These are phyloP conservation scores for Cladosporium sp. DNA, from an alignment of 2,329 filamentous ascomycete genomes.

Conservation along the genomic window DNA sequence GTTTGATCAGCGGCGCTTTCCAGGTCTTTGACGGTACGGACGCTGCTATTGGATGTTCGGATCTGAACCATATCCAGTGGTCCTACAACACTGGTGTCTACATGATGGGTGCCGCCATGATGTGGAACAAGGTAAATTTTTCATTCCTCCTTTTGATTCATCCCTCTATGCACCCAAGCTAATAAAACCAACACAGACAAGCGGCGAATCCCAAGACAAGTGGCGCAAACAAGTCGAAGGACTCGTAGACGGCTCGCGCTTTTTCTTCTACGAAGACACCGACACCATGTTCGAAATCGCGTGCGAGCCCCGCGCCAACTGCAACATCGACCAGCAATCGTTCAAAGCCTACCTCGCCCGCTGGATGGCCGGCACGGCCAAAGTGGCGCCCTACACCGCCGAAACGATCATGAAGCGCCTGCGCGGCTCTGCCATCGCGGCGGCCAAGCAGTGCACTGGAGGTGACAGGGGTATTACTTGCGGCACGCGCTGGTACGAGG, in stretches of 20 bases:
- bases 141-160: too few species aligned
- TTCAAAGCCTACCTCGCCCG: constrained; percentile 40
- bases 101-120: constrained; percentile 43
- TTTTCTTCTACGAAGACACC: constrained; percentile 36
- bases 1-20: constrained; percentile 53
- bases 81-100: constrained; percentile 43
- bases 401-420: constrained; percentile 50
- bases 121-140: constrained; percentile 42
- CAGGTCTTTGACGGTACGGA: constrained; percentile 45
- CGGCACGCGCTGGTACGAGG: constrained; percentile 40
- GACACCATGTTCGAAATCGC: constrained; percentile 41
- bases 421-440: constrained; percentile 48
- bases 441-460: constrained; percentile 51
- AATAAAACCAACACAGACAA: constrained; percentile 14
- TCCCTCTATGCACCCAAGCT: too few species aligned
- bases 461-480: constrained; percentile 42
- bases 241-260: constrained; percentile 26
- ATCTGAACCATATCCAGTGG: constrained; percentile 45
- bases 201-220: constrained; percentile 17
- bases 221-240: constrained; percentile 22
- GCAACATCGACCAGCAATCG: constrained; percentile 41
- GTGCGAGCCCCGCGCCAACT: constrained; percentile 38
- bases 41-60: constrained; percentile 41
- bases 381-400: constrained; percentile 54
- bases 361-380: constrained; percentile 50